These are phyloP conservation scores for Scutellaria galericulata DNA, from an alignment of 257 asterid species.

Conservation along the genomic window DNA sequence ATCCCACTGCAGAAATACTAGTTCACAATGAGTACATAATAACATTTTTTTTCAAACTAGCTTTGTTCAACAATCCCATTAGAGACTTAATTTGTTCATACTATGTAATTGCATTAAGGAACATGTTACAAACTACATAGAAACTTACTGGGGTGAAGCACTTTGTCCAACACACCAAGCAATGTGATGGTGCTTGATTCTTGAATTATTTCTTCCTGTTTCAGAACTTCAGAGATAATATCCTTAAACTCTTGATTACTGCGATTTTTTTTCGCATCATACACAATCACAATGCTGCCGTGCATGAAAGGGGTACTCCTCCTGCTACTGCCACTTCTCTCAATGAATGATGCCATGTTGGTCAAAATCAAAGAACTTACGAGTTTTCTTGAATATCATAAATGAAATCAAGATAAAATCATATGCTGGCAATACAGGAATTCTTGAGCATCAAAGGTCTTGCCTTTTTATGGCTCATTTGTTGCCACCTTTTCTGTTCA, in stretches of 20 bases:
- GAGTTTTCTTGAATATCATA: not conserved
- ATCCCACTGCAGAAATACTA: constrained; percentile 66
- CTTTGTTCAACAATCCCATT: too few relatives aligned
- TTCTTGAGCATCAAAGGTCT: not conserved
- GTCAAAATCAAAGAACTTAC: constrained; percentile 5
- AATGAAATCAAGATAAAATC: not conserved
- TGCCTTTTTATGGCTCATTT: constrained; percentile 12
- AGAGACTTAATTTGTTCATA: not conserved
- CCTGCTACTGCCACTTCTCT: constrained; percentile 33
- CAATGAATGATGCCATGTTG: constrained; percentile 45
- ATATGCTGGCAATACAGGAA: not conserved
- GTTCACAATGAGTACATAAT: not conserved
- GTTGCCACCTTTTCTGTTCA: constrained; percentile 5
- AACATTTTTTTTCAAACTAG: too few relatives aligned
- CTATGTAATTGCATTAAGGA: not conserved
- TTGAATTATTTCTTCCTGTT: constrained; percentile 47
- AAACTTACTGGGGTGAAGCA: constrained; percentile 68
- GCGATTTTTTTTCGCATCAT: constrained; percentile 63
- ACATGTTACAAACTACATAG: not conserved
- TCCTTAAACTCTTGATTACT: constrained; percentile 41
- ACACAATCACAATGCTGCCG: constrained; percentile 58
- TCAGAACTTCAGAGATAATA: constrained; percentile 43
- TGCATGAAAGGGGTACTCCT: constrained; percentile 44
- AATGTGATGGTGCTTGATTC: constrained; percentile 54
- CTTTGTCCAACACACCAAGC: constrained; percentile 64